phyloP scores from a whole-genome alignment of 2,329 filamentous ascomycete species.

The Fusarium beomiforme region DNA sequence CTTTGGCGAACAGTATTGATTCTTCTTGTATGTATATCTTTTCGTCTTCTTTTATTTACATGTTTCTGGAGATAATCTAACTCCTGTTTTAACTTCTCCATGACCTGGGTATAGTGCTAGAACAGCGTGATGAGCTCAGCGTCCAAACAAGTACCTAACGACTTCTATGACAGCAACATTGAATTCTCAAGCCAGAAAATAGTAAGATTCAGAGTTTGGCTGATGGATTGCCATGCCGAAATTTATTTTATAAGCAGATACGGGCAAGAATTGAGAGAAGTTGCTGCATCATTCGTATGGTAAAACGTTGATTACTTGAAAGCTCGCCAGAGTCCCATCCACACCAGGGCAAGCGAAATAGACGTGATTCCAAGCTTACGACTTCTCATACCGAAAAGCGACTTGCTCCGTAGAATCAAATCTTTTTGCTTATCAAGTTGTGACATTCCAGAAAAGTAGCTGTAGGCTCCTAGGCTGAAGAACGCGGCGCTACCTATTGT shows the following conservation, averaged over 20 bases:
- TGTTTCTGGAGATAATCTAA: not conserved
- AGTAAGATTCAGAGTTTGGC: not conserved
- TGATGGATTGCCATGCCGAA: not conserved
- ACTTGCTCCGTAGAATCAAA: slow-evolving; percentile 74
- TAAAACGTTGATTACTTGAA: slow-evolving; percentile 52
- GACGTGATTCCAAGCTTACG: slow-evolving; percentile 73
- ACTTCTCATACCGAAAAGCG: slow-evolving; percentile 77
- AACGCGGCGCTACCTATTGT: slow-evolving; percentile 76
- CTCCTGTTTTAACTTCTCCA: too few species aligned
- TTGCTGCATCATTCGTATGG: not conserved
- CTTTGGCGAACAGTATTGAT: not conserved
- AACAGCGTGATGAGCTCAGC: not conserved
- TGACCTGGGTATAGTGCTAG: not conserved
- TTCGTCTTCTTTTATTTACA: not conserved
- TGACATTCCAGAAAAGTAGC: slow-evolving; percentile 77
- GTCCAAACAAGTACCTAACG: not conserved
- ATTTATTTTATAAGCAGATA: not conserved
- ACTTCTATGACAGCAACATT: not conserved
- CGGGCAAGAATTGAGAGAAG: slow-evolving; percentile 6
- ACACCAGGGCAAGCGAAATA: slow-evolving; percentile 74
- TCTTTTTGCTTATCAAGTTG: slow-evolving; percentile 74
- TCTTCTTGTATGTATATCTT: not conserved
- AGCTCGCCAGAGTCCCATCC: slow-evolving; percentile 76
- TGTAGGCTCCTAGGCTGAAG: slow-evolving; percentile 79
- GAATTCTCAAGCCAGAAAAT: not conserved